These are phyloP conservation scores for Umbellularia californica DNA, from an alignment of 164 flowering plant genomes.

Conservation along the genomic window DNA sequence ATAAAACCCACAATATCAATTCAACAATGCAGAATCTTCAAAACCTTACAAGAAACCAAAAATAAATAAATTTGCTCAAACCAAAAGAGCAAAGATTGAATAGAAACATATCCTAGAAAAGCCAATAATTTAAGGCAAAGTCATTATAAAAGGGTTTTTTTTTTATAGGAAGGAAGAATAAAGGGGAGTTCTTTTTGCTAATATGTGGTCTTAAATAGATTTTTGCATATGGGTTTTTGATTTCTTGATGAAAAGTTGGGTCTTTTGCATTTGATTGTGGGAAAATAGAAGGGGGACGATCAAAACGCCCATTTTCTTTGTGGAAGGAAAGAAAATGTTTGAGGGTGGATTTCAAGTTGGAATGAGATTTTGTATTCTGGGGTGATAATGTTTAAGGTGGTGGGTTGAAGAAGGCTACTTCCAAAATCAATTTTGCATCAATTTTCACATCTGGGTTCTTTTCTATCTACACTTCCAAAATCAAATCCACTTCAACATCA, in stretches of 20 bases:
- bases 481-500: too few species aligned
- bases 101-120: too few species aligned
- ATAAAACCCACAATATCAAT: too few species aligned
- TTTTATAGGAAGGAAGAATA: neutral
- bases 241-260: neutral
- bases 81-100: too few species aligned
- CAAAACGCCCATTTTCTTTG: neutral
- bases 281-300: neutral
- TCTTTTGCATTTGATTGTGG: neutral
- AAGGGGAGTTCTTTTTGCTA: neutral
- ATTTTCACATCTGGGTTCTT: neutral
- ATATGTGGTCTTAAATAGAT: neutral
- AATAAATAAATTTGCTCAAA: too few species aligned
- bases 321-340: neutral
- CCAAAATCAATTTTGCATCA: too few species aligned
- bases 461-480: too few species aligned
- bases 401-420: neutral
- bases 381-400: neutral
- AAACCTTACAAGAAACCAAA: too few species aligned
- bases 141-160: too few species aligned
- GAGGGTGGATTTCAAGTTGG: neutral
- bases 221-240: constrained; percentile 2
- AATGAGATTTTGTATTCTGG: neutral
- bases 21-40: too few species aligned
- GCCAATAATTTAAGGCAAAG: too few species aligned